Evolutionary conservation across 495 filamentous ascomycete genomes (phyloP).

Genomic region (Penicillium roqueforti): DNA sequence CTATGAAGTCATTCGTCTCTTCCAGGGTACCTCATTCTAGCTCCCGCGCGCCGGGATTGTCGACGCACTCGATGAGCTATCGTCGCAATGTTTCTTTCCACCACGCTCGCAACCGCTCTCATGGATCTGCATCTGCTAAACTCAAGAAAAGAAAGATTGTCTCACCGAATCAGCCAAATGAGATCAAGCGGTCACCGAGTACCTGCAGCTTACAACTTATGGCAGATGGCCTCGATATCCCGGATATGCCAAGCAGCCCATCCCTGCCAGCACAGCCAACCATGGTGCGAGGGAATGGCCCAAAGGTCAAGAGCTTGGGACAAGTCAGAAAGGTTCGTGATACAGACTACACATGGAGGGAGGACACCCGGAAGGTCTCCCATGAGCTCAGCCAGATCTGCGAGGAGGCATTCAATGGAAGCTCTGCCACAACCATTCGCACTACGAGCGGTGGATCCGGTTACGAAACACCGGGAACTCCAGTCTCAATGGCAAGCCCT

Average conservation of each 20-base stretch:
- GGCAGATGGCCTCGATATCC: slow-evolving; percentile 15
- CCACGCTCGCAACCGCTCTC: slow-evolving; percentile 48
- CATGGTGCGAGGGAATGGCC: slow-evolving; percentile 31
- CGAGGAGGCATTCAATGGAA: slow-evolving; percentile 79
- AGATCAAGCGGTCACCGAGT: slow-evolving; percentile 25
- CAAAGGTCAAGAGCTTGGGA: slow-evolving; percentile 23
- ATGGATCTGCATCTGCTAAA: slow-evolving; percentile 32
- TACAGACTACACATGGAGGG: slow-evolving; percentile 50
- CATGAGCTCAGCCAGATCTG: slow-evolving; percentile 63
- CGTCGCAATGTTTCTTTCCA: slow-evolving; percentile 81
- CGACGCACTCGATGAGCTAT: slow-evolving; percentile 54
- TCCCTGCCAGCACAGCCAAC: slow-evolving; percentile 39
- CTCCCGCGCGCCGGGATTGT: slow-evolving; percentile 57
- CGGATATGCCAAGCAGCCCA: slow-evolving; percentile 31
- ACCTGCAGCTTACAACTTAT: slow-evolving; percentile 28
- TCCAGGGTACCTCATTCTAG: slow-evolving; percentile 40
- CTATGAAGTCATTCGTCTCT: slow-evolving; percentile 39
- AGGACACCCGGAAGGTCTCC: slow-evolving; percentile 62
- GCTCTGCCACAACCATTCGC: slow-evolving; percentile 51
- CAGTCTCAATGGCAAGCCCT: slow-evolving; percentile 39
- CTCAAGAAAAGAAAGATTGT: slow-evolving; percentile 21
- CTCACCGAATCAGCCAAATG: slow-evolving; percentile 5
- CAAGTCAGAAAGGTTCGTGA: slow-evolving; percentile 40
- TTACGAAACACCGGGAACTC: slow-evolving; percentile 51
- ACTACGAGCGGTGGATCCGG: slow-evolving; percentile 42